phyloP scores from a whole-genome alignment of 257 asterid species.

The Rubia yunnanensis region DNA sequence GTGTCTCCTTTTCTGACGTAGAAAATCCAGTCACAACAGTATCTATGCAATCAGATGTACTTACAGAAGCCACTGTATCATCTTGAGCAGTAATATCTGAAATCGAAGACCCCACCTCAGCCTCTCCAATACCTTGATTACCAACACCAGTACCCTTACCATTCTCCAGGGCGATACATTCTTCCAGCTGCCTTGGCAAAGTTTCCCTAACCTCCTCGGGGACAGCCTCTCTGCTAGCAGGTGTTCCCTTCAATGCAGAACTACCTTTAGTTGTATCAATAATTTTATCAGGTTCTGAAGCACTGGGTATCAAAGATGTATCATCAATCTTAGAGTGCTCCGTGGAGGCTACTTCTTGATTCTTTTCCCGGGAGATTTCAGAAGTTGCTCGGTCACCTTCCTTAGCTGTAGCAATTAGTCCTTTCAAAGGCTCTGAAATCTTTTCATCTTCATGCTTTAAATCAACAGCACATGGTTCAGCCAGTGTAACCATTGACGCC shows the following conservation, averaged over 20 bases:
- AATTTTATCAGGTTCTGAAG: slow-evolving; percentile 28
- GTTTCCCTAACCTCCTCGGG: slow-evolving; percentile 9
- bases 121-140: slow-evolving; percentile 10
- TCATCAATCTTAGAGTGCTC: slow-evolving; percentile 22
- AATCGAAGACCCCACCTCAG: slow-evolving; percentile 17
- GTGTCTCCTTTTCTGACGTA: slow-evolving; percentile 20
- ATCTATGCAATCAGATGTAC: slow-evolving; percentile 14
- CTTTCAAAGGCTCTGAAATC: slow-evolving; percentile 17
- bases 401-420: slow-evolving; percentile 15
- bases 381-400: slow-evolving; percentile 22
- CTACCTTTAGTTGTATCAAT: slow-evolving; percentile 22
- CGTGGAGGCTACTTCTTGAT: slow-evolving; percentile 22
- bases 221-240: slow-evolving; percentile 15
- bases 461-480: slow-evolving; percentile 20
- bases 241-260: slow-evolving; percentile 21
- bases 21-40: slow-evolving; percentile 15
- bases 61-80: slow-evolving; percentile 14
- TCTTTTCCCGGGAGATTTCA: slow-evolving; percentile 19
- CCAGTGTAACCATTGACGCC: slow-evolving; percentile 12
- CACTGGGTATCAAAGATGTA: slow-evolving; percentile 22
- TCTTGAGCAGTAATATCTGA: slow-evolving; percentile 20
- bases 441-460: slow-evolving; percentile 7
- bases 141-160: slow-evolving; percentile 19
- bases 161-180: slow-evolving; percentile 20
- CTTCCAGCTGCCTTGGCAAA: slow-evolving; percentile 21